These are phyloP conservation scores for Rubia yunnanensis DNA, from an alignment of 257 asterid species.

Conservation along the genomic window DNA sequence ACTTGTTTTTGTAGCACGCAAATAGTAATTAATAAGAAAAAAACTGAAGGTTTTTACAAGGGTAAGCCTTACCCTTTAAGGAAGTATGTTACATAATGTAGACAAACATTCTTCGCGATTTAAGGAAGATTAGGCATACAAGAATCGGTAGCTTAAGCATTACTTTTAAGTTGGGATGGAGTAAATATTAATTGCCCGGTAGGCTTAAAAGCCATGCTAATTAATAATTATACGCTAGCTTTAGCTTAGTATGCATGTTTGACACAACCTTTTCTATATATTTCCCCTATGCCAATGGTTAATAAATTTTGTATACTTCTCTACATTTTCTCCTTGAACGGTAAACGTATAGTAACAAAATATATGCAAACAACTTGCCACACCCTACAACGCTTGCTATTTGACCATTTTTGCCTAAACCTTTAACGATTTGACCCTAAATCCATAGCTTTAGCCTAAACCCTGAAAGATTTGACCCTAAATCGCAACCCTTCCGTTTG, in stretches of 20 bases:
- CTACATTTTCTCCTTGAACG: no score
- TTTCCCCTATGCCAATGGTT: conserved; percentile 14
- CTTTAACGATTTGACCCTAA: no score
- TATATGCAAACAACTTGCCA: no score
- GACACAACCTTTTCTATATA: background rate
- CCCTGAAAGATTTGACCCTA: no score
- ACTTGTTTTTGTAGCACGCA: background rate
- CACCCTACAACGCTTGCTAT: no score
- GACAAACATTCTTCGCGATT: background rate
- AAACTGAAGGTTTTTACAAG: background rate
- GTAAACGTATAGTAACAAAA: no score
- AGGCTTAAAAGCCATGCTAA: background rate
- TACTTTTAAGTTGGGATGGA: background rate
- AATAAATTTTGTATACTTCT: conserved; percentile 12
- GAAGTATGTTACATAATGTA: background rate
- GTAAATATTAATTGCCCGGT: background rate
- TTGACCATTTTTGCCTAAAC: no score
- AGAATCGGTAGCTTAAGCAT: background rate
- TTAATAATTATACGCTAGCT: background rate
- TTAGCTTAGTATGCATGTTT: background rate
- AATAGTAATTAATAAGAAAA: no score
- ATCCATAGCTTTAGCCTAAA: no score
- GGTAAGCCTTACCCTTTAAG: background rate
- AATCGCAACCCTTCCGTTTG: no score
- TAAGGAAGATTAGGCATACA: background rate